These are phyloP conservation scores for Cryptosporidium ryanae DNA, from an alignment of 169 alveolate genomes.

Conservation along the genomic window DNA sequence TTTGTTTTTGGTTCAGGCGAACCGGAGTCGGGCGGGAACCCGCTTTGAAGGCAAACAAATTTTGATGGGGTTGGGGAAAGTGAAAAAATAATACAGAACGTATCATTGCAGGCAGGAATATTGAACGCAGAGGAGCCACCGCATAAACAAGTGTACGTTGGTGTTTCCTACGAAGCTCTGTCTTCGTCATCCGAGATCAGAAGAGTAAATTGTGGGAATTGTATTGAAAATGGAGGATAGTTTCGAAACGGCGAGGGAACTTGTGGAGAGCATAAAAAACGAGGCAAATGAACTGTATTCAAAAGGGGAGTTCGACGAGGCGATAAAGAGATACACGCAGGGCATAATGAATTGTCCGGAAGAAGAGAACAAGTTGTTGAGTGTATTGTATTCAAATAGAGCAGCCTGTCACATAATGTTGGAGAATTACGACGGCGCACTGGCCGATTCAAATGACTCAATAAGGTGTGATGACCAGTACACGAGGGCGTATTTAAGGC, in stretches of 20 bases:
- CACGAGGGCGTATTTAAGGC: slow-evolving; percentile 84
- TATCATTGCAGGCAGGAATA: too few species aligned
- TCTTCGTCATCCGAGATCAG: too few species aligned
- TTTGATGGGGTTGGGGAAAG: too few species aligned
- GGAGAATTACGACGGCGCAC: slow-evolving; percentile 81
- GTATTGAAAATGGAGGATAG: slow-evolving; percentile 43
- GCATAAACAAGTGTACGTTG: too few species aligned
- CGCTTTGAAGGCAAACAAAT: too few species aligned
- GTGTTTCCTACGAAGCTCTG: too few species aligned
- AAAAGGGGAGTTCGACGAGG: slow-evolving; percentile 39
- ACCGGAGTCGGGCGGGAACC: too few species aligned
- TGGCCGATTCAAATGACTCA: slow-evolving; percentile 85
- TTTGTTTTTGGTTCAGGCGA: too few species aligned
- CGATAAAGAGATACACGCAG: slow-evolving; percentile 58
- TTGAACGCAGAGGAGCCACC: too few species aligned
- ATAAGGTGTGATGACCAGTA: slow-evolving; percentile 79
- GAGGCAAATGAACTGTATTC: slow-evolving; percentile 66
- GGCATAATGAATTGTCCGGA: slow-evolving; percentile 56
- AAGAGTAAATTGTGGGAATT: too few species aligned
- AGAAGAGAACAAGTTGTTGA: slow-evolving; percentile 78
- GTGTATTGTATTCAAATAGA: slow-evolving; percentile 82
- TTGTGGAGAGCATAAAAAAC: slow-evolving; percentile 41
- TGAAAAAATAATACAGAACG: too few species aligned
- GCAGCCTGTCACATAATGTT: slow-evolving; percentile 87
- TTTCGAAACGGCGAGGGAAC: slow-evolving; percentile 38